Percentiles rank a stretch among this genome's conserved stretches.
Conservation (phyloP, 495 filamentous ascomycete genomes). For the Penicillium psychrofluorescens region DNA sequence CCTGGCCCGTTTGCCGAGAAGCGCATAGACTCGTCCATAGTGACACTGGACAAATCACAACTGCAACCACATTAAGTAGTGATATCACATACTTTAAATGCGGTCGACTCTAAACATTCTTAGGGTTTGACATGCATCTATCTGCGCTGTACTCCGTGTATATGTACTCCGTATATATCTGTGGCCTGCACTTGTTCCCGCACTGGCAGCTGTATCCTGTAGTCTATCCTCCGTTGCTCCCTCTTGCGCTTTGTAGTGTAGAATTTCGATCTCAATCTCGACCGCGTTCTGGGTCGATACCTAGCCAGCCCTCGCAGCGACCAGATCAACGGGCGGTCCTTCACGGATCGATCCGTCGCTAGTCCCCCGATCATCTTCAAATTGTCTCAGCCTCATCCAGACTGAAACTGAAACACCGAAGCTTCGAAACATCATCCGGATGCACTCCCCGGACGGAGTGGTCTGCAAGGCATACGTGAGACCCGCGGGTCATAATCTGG, state of each 20-base stretch:
- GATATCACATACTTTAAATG: neutral
- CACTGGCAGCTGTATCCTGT: too few relatives aligned
- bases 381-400: too few relatives aligned
- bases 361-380: too few relatives aligned
- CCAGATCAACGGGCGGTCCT: too few relatives aligned
- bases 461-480: slow-evolving; percentile 24
- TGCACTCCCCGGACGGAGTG: neutral
- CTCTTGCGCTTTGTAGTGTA: too few relatives aligned
- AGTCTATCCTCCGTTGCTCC: too few relatives aligned
- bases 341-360: too few relatives aligned
- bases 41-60: slow-evolving; percentile 20
- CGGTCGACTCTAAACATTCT: neutral
- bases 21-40: neutral
- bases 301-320: too few relatives aligned
- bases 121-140: slow-evolving; percentile 17
- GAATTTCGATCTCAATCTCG: too few relatives aligned
- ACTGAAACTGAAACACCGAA: slow-evolving; percentile 8
- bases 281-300: too few relatives aligned
- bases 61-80: neutral
- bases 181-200: slow-evolving; percentile 7
- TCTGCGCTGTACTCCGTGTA: slow-evolving; percentile 11
- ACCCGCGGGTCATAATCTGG: slow-evolving; percentile 7
- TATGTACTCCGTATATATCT: slow-evolving; percentile 16
- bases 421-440: slow-evolving; percentile 1
- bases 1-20: too few relatives aligned